Evolutionary conservation across 306 rosid species (phyloP).

Genomic region (Macrotyloma uniflorum): DNA sequence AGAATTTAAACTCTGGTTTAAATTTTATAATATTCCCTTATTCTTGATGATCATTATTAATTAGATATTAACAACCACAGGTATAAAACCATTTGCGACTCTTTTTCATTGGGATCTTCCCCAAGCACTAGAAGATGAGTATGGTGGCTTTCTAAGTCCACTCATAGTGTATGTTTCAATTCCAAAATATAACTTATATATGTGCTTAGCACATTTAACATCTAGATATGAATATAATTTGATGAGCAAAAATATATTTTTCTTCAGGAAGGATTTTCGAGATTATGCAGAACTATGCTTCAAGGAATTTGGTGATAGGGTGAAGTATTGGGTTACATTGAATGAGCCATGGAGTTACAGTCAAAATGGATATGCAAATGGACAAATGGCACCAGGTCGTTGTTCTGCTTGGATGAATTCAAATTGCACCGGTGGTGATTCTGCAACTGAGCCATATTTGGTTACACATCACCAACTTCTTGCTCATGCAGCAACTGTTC

Average conservation of each 20-base stretch:
- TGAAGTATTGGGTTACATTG: neutral
- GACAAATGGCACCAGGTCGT: neutral
- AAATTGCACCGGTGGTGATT: neutral
- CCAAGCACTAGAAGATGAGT: conserved; percentile 59
- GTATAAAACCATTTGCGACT: conserved; percentile 53
- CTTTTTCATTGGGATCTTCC: conserved; percentile 75
- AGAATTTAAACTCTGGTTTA: neutral
- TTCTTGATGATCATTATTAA: neutral
- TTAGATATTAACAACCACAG: neutral
- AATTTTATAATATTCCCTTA: neutral
- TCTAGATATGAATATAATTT: neutral
- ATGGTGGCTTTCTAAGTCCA: conserved; percentile 54
- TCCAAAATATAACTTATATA: neutral
- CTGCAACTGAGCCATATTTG: neutral
- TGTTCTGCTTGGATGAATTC: neutral
- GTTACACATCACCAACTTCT: neutral
- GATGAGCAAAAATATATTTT: neutral
- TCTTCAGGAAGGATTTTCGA: conserved; percentile 23
- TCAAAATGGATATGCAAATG: neutral
- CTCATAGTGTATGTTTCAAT: conserved; percentile 20
- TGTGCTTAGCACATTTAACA: neutral
- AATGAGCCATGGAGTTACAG: neutral
- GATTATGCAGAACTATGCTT: neutral
- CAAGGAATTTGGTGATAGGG: neutral
- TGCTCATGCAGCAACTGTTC: conserved; percentile 31